These are phyloP conservation scores for Podaxis sp. DNA, from an alignment of 768 basidiomycete genomes.

Conservation along the genomic window DNA sequence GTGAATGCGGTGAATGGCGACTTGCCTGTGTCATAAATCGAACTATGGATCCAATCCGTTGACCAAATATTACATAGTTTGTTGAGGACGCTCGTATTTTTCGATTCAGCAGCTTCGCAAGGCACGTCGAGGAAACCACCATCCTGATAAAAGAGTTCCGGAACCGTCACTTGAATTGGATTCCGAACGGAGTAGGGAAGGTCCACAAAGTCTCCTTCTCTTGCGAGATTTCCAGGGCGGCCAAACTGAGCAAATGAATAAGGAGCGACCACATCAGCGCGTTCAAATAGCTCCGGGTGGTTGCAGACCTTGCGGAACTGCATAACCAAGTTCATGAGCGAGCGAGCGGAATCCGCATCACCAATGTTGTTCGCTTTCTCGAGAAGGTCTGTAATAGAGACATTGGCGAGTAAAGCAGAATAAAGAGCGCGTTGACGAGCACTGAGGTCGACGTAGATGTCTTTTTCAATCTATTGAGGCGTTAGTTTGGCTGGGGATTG, in stretches of 20 bases:
- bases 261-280: conserved; percentile 92
- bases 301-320: conserved; percentile 99
- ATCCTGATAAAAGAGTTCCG: conserved; percentile 73
- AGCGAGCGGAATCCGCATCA: conserved; percentile 87
- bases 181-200: conserved; percentile 86
- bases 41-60: conserved; percentile 73
- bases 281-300: conserved; percentile 96
- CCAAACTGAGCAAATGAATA: conserved; percentile 87
- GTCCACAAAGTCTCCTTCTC: conserved; percentile 84
- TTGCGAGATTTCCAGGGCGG: conserved; percentile 73
- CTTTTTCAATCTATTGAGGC: conserved; percentile 82
- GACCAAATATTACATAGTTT: conserved; percentile 91
- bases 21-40: conserved; percentile 65
- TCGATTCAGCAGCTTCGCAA: conserved; percentile 43
- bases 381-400: conserved; percentile 91
- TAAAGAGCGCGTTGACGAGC: conserved; percentile 91
- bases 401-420: conserved; percentile 84
- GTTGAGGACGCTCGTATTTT: conserved; percentile 52
- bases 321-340: conserved; percentile 99
- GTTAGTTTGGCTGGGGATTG: background rate
- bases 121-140: conserved; percentile 73
- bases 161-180: conserved; percentile 78
- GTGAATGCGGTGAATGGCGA: conserved; percentile 7
- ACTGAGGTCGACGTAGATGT: conserved; percentile 92
- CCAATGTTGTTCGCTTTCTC: conserved; percentile 91